A percentile compares a stretch with the other conserved stretches of the same genome.
These are phyloP conservation scores for Parmelia sp. DNA, from an alignment of 495 filamentous ascomycete genomes.

Conservation along the genomic window DNA sequence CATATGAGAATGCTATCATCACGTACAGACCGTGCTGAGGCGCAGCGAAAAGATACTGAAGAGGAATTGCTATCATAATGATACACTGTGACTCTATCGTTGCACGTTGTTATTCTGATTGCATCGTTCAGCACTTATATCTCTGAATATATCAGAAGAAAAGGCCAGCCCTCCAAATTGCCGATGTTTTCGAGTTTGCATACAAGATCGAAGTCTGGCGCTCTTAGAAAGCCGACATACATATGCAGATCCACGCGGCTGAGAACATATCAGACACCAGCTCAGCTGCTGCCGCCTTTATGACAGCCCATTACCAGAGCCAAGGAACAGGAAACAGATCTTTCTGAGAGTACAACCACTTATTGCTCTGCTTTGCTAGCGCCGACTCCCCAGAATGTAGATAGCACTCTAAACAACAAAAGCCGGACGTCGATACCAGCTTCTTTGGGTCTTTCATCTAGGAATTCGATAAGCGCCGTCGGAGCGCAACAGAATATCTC, in stretches of 20 bases:
- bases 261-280: not conserved
- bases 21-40: not conserved
- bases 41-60: not conserved
- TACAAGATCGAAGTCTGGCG: not conserved
- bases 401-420: not conserved
- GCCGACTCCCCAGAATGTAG: not conserved
- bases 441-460: no score
- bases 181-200: not conserved
- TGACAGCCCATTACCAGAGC: not conserved
- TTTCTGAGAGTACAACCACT: not conserved
- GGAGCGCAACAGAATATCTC: not conserved
- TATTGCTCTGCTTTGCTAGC: not conserved
- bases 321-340: not conserved
- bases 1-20: not conserved
- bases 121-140: not conserved
- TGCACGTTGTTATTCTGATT: not conserved
- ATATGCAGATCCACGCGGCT: not conserved
- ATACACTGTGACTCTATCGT: not conserved
- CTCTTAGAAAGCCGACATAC: not conserved
- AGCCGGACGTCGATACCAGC: not conserved
- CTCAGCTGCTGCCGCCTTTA: not conserved
- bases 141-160: not conserved
- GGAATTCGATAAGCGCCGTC: not conserved
- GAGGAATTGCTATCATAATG: no score
- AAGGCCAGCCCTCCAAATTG: not conserved